Conservation (phyloP, 2,329 filamentous ascomycete genomes). For the Sporothrix dimorphospora region DNA sequence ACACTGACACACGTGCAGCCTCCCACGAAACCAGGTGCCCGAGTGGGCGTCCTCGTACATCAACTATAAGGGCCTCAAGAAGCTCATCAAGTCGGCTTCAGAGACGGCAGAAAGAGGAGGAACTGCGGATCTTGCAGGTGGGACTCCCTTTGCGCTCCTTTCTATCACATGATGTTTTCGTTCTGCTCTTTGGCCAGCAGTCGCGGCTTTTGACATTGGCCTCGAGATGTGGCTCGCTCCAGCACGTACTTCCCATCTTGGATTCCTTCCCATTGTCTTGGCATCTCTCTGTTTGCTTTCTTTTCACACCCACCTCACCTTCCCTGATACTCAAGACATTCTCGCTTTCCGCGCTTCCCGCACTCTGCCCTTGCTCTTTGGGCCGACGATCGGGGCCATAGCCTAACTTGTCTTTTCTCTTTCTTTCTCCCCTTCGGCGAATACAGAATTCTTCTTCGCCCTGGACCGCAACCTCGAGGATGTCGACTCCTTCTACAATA, state of each 20-base stretch:
- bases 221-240: constrained; percentile 4
- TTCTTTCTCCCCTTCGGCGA: constrained; percentile 30
- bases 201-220: background rate
- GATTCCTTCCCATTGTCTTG: background rate
- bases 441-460: constrained; percentile 89
- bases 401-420: constrained; percentile 42
- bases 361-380: constrained; percentile 33
- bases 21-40: constrained; percentile 81
- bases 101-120: constrained; percentile 68
- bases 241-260: constrained; percentile 1
- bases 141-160: constrained; percentile 44
- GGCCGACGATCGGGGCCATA: constrained; percentile 36
- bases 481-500: constrained; percentile 96
- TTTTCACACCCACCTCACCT: background rate
- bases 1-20: constrained; percentile 36
- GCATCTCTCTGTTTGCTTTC: background rate
- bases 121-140: constrained; percentile 88
- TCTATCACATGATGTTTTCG: constrained; percentile 32
- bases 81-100: constrained; percentile 83
- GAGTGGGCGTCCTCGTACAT: constrained; percentile 86
- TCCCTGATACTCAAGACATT: constrained; percentile 34
- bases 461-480: constrained; percentile 97
- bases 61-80: constrained; percentile 91
- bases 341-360: background rate
- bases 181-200: background rate